Conservation (phyloP, 345 rosid species). For the Mallotus nudiflorus region DNA sequence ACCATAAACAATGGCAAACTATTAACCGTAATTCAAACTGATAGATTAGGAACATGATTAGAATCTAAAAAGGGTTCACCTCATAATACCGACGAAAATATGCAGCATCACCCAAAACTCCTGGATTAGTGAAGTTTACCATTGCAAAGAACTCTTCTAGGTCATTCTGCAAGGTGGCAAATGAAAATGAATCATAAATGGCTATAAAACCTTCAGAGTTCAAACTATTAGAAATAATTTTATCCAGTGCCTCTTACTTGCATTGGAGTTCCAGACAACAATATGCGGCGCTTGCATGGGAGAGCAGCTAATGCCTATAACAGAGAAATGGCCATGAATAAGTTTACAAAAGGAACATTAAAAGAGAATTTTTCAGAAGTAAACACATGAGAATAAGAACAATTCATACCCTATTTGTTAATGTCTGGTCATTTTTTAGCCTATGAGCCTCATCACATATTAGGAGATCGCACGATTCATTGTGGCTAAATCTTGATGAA, state of each 20-base stretch:
- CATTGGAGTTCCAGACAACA: conserved; percentile 99
- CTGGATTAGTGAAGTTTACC: conserved; percentile 98
- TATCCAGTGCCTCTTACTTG: conserved; percentile 54
- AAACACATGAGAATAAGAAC: conserved; percentile 3
- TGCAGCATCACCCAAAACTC: conserved; percentile 83
- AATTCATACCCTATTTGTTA: conserved; percentile 80
- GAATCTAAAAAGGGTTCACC: conserved; percentile 40
- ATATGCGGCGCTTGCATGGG: conserved; percentile 81
- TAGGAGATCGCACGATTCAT: conserved; percentile 88
- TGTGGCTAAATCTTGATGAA: conserved; percentile 74
- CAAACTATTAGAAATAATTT: neutral
- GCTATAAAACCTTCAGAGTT: neutral
- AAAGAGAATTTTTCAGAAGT: conserved; percentile 1
- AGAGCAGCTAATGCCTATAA: conserved; percentile 89
- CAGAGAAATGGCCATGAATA: conserved; percentile 22
- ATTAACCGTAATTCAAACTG: neutral
- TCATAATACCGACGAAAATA: conserved; percentile 90
- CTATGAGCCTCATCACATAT: conserved; percentile 99
- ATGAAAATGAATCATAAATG: conserved; percentile 18
- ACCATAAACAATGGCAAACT: neutral
- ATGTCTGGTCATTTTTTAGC: conserved; percentile 91
- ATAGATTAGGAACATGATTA: neutral
- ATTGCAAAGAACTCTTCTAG: conserved; percentile 97
- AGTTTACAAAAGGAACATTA: conserved; percentile 12
- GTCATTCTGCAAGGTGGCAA: conserved; percentile 67